Evolutionary conservation across 116 monocot species (phyloP), one percentile per base, ranked within the genome.

Genomic region (Papilionanthe hybrid): DNA sequence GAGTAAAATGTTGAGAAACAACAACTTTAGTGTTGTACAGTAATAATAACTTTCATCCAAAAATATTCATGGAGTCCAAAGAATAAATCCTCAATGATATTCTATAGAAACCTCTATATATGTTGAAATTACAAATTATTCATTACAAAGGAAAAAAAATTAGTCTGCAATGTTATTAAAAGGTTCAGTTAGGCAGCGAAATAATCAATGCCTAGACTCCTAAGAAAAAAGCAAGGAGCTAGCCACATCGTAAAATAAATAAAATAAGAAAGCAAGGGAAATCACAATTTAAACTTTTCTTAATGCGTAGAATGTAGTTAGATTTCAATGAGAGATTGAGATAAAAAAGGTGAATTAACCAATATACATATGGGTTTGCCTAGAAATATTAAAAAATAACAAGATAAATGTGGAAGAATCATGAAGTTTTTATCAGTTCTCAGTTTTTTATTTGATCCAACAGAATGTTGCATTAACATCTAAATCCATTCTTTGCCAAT

Each of bases 1-100:
- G 11, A 11, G 69, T 32, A 69, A 68, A 68, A 69, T 32, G 69
- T 32, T 32, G 25, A 69, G 29, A 69, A 4, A 32, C 11, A 23
- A 60, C 22, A 22, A 22, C 15, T 53, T 2, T 23, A 23, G 60
- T 60, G 22, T 23, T 60, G 60, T 23, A 60, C 22, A 60, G 0
- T 22, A 60, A 60, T 60, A 60, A 60, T 22, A 22, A 0, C 23
- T 60, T 60, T 22, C 23, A 60, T 60, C 32, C 60, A 15, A 2
- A 69, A 69, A 37, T 30, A 30, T 15, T 32, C 32, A 30, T 17
- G 0, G 32, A 28, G 5, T 66, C 27, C 5, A 66, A 28, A 27
- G n/a, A 32, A 69, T 69, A 17, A 30, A 69, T 69, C 69, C 32
- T 69, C 69, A 69, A 28, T 69, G 13, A 30, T 69, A 69, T 69